Evolutionary conservation across 2,329 filamentous ascomycete genomes (phyloP).

Genomic region (Nemania serpens): DNA sequence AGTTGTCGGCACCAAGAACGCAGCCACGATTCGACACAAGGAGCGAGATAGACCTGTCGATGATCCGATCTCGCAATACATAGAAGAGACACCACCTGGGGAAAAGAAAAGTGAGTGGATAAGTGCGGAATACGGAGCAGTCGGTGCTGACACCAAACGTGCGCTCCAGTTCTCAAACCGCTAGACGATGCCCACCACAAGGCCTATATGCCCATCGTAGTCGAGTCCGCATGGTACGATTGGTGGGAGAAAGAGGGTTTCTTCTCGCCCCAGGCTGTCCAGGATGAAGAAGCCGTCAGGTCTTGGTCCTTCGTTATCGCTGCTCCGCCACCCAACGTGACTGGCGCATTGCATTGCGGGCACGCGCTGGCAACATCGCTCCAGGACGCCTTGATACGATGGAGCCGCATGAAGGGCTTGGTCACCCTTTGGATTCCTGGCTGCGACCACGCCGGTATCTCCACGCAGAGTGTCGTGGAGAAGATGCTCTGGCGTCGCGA

Average conservation of each 20-base stretch:
- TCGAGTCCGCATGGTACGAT: conserved; percentile 14
- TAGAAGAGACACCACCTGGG: too few relatives aligned
- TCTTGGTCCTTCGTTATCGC: conserved; percentile 8
- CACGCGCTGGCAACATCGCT: conserved; percentile 8
- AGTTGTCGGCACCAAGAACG: too few relatives aligned
- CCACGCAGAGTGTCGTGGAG: conserved; percentile 10
- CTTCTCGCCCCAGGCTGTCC: conserved; percentile 2
- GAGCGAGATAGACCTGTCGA: too few relatives aligned
- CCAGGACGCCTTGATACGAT: conserved; percentile 4
- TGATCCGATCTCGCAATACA: too few relatives aligned
- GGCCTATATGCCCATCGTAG: conserved; percentile 5
- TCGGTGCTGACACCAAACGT: too few relatives aligned
- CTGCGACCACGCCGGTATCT: conserved; percentile 15
- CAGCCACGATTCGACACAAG: too few relatives aligned
- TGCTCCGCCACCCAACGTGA: conserved; percentile 10
- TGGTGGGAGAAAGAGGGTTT: conserved; percentile 10
- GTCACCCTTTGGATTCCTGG: conserved; percentile 12
- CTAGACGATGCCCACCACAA: conserved; percentile 11
- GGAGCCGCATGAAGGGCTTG: conserved; percentile 11
- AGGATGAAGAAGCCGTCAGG: conserved; percentile 5
- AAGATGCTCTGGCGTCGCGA: conserved; percentile 1
- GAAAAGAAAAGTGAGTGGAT: too few relatives aligned
- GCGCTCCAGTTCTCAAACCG: conserved; percentile 3
- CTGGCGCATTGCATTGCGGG: conserved; percentile 5
- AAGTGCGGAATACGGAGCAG: too few relatives aligned